Percentiles rank a stretch among this genome's conserved stretches.
phyloP scores from a whole-genome alignment of 2,329 filamentous ascomycete species.

The Penicillium sumatraense region DNA sequence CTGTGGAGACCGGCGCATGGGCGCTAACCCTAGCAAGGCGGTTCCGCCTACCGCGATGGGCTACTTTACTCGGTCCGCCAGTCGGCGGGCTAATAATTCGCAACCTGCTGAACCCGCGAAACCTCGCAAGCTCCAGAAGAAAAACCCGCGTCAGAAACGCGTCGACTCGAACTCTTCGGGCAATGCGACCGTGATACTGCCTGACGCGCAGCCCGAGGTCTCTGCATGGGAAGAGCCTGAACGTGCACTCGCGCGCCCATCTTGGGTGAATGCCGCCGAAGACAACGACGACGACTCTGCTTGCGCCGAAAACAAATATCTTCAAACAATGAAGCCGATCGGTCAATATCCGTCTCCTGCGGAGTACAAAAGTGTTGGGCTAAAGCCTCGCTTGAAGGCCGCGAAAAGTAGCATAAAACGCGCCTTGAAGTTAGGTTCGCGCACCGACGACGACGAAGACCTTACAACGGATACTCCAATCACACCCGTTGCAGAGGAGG shows the following conservation, averaged over 20 bases:
- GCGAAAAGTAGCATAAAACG: slow-evolving; percentile 1
- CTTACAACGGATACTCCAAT: slow-evolving; percentile 21
- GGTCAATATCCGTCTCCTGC: slow-evolving; percentile 26
- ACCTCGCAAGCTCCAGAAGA: slow-evolving; percentile 21
- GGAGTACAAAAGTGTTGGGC: slow-evolving; percentile 27
- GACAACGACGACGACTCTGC: slow-evolving; percentile 8
- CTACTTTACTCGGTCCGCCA: slow-evolving; percentile 18
- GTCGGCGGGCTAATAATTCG: slow-evolving; percentile 17
- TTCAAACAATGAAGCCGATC: slow-evolving; percentile 27
- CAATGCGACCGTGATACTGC: slow-evolving; percentile 9
- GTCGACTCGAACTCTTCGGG: slow-evolving; percentile 1
- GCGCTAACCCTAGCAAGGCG: slow-evolving; percentile 26
- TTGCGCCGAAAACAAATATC: neutral
- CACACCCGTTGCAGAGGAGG: slow-evolving; percentile 29
- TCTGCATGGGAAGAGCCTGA: slow-evolving; percentile 15
- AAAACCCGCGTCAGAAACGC: slow-evolving; percentile 21
- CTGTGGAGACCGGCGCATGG: slow-evolving; percentile 6
- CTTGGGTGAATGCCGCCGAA: slow-evolving; percentile 10
- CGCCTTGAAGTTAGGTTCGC: slow-evolving; percentile 13
- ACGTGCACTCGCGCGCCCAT: slow-evolving; percentile 16
- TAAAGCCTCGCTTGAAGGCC: slow-evolving; percentile 17
- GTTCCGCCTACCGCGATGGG: slow-evolving; percentile 29
- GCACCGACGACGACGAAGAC: slow-evolving; percentile 10
- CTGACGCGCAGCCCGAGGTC: slow-evolving; percentile 4
- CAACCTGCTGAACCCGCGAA: slow-evolving; percentile 18